phyloP scores from a whole-genome alignment of 352 stramenopile species.

The Phytopythium ostracodes region DNA sequence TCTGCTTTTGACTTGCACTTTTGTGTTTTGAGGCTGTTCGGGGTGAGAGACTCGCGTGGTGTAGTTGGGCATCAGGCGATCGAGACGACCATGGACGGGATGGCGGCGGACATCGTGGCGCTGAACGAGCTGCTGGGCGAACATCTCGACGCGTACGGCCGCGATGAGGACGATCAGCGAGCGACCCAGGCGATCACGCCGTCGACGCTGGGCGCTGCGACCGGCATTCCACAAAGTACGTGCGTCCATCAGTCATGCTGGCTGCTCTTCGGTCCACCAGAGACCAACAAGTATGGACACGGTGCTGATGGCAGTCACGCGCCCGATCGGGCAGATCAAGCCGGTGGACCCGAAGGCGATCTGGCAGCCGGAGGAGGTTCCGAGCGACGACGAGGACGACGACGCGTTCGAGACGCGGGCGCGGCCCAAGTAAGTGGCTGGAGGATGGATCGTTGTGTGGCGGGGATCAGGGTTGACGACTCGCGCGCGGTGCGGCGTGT shows the following conservation, averaged over 20 bases:
- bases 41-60: neutral
- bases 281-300: neutral
- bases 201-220: constrained; percentile 23
- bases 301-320: constrained; percentile 28
- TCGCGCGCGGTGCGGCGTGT: too few species aligned
- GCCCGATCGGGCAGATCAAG: constrained; percentile 71
- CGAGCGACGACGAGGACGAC: constrained; percentile 76
- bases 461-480: too few species aligned
- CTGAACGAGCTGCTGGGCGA: constrained; percentile 28
- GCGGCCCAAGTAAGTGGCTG: constrained; percentile 37
- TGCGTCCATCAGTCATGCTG: neutral
- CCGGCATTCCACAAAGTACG: constrained; percentile 24
- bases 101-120: constrained; percentile 26
- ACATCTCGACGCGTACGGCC: constrained; percentile 16
- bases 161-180: constrained; percentile 19
- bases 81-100: constrained; percentile 20
- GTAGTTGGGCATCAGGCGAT: neutral
- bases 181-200: constrained; percentile 19
- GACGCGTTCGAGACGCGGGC: constrained; percentile 46
- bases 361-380: constrained; percentile 66
- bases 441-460: too few species aligned
- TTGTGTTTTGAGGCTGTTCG: neutral
- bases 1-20: neutral
- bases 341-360: constrained; percentile 60
- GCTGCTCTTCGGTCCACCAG: neutral